A percentile compares a stretch with the other conserved stretches of the same genome.
These are phyloP conservation scores for Mangifera indica DNA, from an alignment of 345 rosid species.

Conservation along the genomic window DNA sequence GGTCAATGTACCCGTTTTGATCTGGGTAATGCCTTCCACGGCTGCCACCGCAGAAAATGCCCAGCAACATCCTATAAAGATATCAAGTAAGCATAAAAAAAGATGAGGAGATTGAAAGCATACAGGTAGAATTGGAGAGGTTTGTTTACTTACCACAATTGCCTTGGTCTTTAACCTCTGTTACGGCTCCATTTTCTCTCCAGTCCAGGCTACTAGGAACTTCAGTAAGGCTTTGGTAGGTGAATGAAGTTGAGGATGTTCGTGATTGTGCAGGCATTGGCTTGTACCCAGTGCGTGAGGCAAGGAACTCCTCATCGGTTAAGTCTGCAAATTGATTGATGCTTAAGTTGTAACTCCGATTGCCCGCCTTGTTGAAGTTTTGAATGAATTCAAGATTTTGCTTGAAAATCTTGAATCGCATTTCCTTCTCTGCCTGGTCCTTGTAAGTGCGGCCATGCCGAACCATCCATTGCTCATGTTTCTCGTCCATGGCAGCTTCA, in stretches of 20 bases:
- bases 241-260: neutral
- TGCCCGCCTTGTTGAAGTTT: constrained; percentile 31
- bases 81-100: neutral
- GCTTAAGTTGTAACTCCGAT: constrained; percentile 27
- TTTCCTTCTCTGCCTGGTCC: constrained; percentile 30
- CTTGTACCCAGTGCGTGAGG: constrained; percentile 25
- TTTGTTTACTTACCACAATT: constrained; percentile 32
- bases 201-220: constrained; percentile 34
- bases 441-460: constrained; percentile 33
- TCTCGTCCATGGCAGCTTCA: constrained; percentile 35
- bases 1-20: constrained; percentile 48
- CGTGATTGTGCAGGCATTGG: neutral
- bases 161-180: constrained; percentile 39
- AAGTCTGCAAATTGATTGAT: constrained; percentile 53
- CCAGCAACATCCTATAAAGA: constrained; percentile 57
- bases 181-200: constrained; percentile 41
- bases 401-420: constrained; percentile 38
- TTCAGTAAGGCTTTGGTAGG: constrained; percentile 11
- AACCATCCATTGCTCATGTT: constrained; percentile 43
- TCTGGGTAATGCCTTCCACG: constrained; percentile 52
- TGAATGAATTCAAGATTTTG: constrained; percentile 42
- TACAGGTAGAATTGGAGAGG: neutral
- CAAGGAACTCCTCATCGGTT: constrained; percentile 45
- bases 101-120: neutral
- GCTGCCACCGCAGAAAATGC: constrained; percentile 75